These are phyloP conservation scores for Kurtzmaniella natalensis DNA, from an alignment of 1,139 yeast genomes.

Conservation along the genomic window DNA sequence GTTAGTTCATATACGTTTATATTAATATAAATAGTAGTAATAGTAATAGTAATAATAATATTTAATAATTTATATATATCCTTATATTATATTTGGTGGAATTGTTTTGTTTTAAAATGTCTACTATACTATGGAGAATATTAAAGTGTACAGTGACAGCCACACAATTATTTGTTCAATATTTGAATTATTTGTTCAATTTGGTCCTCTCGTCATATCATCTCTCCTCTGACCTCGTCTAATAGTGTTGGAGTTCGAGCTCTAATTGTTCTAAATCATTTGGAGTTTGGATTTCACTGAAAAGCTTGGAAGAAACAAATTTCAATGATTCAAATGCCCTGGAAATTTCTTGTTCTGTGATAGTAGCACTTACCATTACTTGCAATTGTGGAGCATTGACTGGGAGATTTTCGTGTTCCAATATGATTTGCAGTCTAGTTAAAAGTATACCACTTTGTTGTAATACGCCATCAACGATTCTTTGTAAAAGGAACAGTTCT, in stretches of 20 bases:
- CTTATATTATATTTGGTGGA: too few species aligned
- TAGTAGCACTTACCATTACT: slow-evolving; percentile 54
- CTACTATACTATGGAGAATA: too few species aligned
- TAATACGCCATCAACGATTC: slow-evolving; percentile 53
- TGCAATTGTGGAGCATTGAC: slow-evolving; percentile 65
- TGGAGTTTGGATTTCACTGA: slow-evolving; percentile 14
- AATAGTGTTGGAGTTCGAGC: slow-evolving; percentile 15
- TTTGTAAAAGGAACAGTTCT: slow-evolving; percentile 62
- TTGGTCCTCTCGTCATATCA: too few species aligned
- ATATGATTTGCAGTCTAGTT: slow-evolving; percentile 63
- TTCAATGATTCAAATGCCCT: slow-evolving; percentile 15
- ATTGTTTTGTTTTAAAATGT: too few species aligned
- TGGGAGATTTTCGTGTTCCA: slow-evolving; percentile 75
- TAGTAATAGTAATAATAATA: too few species aligned
- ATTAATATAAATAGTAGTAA: not conserved
- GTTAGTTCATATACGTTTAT: not conserved
- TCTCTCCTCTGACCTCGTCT: too few species aligned
- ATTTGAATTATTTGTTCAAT: too few species aligned
- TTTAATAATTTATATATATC: too few species aligned
- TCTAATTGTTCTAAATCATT: slow-evolving; percentile 17
- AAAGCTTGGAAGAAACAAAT: slow-evolving; percentile 16
- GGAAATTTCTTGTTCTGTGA: slow-evolving; percentile 49
- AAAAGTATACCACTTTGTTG: slow-evolving; percentile 53
- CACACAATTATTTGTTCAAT: too few species aligned
- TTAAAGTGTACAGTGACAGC: too few species aligned